Conservation (phyloP, 1,284 basidiomycete genomes). For the Singerocomus rubriflavus region DNA sequence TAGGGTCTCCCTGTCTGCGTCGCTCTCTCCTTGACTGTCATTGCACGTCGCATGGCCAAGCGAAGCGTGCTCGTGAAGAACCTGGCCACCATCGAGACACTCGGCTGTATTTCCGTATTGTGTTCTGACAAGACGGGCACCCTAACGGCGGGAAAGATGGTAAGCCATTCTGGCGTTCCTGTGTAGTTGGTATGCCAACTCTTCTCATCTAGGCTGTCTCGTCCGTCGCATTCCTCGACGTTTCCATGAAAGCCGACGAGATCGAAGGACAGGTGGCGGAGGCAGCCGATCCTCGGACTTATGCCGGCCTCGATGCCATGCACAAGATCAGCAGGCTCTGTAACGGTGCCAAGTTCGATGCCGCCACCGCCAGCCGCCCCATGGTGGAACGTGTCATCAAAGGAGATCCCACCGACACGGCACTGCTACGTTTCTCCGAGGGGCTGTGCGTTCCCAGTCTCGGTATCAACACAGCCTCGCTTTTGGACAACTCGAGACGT, state of each 20-base stretch:
- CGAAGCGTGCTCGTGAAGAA: constrained; percentile 58
- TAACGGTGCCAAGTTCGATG: constrained; percentile 58
- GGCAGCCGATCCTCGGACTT: constrained; percentile 6
- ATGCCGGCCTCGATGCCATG: constrained; percentile 28
- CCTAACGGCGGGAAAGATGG: constrained; percentile 41
- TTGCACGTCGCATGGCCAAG: constrained; percentile 48
- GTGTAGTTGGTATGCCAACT: too few relatives aligned
- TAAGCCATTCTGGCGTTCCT: constrained; percentile 1
- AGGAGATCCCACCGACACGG: constrained; percentile 64
- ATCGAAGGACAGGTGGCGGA: constrained; percentile 19
- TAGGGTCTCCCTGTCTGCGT: constrained; percentile 47
- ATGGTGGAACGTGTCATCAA: constrained; percentile 47
- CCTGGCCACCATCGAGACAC: constrained; percentile 57
- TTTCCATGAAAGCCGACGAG: constrained; percentile 48
- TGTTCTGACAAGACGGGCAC: constrained; percentile 57
- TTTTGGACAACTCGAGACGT: constrained; percentile 29
- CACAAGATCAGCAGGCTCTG: constrained; percentile 54
- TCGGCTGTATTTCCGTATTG: constrained; percentile 56
- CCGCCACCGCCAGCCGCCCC: constrained; percentile 32
- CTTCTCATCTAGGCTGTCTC: constrained; percentile 42
- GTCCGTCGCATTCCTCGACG: constrained; percentile 41
- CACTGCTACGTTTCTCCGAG: constrained; percentile 59
- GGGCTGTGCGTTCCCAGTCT: constrained; percentile 31
- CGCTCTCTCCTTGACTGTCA: constrained; percentile 47
- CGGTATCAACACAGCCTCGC: constrained; percentile 16